Conservation (phyloP, 495 filamentous ascomycete genomes). For the Podospora fimiseda region DNA sequence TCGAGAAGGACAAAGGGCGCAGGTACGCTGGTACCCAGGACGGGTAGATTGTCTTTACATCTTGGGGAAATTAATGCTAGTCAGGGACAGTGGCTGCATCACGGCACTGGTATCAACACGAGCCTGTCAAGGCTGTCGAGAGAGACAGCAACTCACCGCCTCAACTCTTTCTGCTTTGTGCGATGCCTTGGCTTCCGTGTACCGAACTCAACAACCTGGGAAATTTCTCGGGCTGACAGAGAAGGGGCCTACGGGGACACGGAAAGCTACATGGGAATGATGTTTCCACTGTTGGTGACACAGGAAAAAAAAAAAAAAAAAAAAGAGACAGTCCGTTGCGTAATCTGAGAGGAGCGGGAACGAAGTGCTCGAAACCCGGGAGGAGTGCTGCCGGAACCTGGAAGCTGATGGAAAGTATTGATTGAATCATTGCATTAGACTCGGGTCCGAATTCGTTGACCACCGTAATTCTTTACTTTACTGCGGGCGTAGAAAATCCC, state of each 20-base stretch:
- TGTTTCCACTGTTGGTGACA: neutral
- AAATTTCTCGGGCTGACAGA: neutral
- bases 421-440: neutral
- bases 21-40: neutral
- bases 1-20: neutral
- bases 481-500: neutral
- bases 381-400: neutral
- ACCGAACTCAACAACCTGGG: neutral
- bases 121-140: slow-evolving; percentile 9
- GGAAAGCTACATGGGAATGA: neutral
- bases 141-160: neutral
- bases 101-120: slow-evolving; percentile 12
- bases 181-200: neutral
- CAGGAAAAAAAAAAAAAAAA: no score
- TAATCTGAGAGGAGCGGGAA: slow-evolving; percentile 5
- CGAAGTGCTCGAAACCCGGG: neutral
- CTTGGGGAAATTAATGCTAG: slow-evolving; percentile 6
- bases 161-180: slow-evolving; percentile 7
- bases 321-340: neutral
- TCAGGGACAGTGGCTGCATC: slow-evolving; percentile 14
- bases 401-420: neutral
- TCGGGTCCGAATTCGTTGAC: no score
- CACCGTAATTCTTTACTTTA: neutral
- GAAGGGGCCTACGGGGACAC: neutral
- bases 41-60: neutral